Evolutionary conservation across 169 alveolate genomes (phyloP), one percentile per base, ranked within the genome.

Genomic region (Eimeria acervulina): DNA sequence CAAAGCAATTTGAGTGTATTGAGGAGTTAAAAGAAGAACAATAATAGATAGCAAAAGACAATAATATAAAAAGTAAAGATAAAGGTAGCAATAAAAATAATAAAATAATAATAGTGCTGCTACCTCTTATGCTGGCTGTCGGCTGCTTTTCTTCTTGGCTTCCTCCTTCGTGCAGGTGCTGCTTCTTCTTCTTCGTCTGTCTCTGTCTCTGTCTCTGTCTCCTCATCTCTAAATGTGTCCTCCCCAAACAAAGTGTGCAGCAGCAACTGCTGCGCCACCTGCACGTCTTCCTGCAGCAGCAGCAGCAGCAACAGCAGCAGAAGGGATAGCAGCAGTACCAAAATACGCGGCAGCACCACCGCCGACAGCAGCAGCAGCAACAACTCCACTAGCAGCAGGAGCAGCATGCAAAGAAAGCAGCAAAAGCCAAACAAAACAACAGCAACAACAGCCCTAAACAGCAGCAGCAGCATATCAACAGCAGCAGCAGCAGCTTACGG

Each of bases 141-240:
- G 7, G 40, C 40, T 42, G 63, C n/a, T n/a, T n/a, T 42, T 21
- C 10, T 40, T 40, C 68, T 80, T n/a, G 70, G 59, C 70, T 40
- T 23, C 21, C 90, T 21, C 28, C 90, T 21, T 80, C 47, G 44
- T 70, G 88, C 28, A n/a, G 85, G 10, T 40, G 51, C 59, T 36
- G 85, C 17, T 6, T 90, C 95, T 4, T n/a, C 61, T 5, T 47
- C 88, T 2, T 26, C 33, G 26, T 70, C 88, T 98, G 42, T 96
- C 83, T 38, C 78, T 72, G 89, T 70, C 88, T 26, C 74, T 7
- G 68, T 68, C 61, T 51, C 59, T 19, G 80, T 38, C n/a, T 23
- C 93, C n/a, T 26, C 90, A 33, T 84, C 93, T 3, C 13, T 31
- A 28, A 28, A 51, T 7, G 52, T 36, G 6, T 38, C 76, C 26